Conservation (phyloP, 352 stramenopile species). For the Globisporangium mamillatum region DNA sequence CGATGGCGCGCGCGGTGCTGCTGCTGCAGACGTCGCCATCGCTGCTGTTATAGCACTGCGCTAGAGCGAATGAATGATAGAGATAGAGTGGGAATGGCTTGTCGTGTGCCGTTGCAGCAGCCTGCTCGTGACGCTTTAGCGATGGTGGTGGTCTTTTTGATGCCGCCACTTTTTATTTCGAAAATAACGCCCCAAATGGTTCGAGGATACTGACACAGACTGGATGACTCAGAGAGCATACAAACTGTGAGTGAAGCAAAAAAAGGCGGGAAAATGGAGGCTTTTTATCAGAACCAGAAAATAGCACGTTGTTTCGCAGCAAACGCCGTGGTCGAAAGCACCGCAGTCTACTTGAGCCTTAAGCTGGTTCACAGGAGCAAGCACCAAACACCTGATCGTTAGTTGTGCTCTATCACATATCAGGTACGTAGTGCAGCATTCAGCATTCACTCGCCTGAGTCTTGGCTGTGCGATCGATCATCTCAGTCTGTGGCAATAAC, state of each 20-base stretch:
- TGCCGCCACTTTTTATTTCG: background rate
- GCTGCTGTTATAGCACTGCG: background rate
- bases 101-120: background rate
- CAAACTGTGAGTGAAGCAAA: background rate
- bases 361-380: too few relatives aligned
- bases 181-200: background rate
- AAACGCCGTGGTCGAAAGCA: too few relatives aligned
- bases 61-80: background rate
- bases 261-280: background rate
- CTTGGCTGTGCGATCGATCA: too few relatives aligned
- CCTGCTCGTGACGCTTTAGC: background rate
- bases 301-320: too few relatives aligned
- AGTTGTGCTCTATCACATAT: too few relatives aligned
- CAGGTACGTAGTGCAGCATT: too few relatives aligned
- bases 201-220: background rate
- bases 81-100: background rate
- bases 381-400: too few relatives aligned
- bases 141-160: background rate
- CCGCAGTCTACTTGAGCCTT: too few relatives aligned
- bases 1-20: background rate
- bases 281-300: background rate
- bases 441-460: too few relatives aligned
- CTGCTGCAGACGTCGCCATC: background rate
- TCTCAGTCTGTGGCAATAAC: too few relatives aligned
- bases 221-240: background rate